Evolutionary conservation across 352 stramenopile species (phyloP), one percentile per base, ranked within the genome.

Genomic region (Thalassiosira sp.): DNA sequence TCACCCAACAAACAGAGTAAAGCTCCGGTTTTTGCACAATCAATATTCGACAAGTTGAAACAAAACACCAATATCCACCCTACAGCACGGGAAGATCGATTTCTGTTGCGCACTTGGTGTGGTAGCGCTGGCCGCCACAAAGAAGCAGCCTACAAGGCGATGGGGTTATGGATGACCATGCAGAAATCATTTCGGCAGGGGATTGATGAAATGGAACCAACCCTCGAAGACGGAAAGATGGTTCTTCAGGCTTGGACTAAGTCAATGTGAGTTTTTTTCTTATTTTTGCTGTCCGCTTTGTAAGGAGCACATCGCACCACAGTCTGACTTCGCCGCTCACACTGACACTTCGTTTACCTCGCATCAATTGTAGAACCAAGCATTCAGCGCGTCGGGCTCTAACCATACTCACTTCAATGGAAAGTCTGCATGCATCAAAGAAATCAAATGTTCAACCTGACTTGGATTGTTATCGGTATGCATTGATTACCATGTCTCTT

Each of bases 161-260:
- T 74, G n/a, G 83, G 85, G 49, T 52, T 88, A 49, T 90, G 87
- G 67, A 88, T 88, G 80, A 60, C 40, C 6, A 88, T 90, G 86
- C 72, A 84, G 64, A 42, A 49, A 42, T 68, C 76, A n/a, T 78
- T 87, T 16, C 62, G 81, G 43, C 57, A 42, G 11, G 82, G 84
- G 16, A 24, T 67, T 37, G 45, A 67, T 27, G 74, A 84, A 22
- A 85, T 89, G 74, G 81, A 87, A 72, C 87, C 87, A 16, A 81
- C 75, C 16, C 66, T 91, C 52, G 70, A 89, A 8, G 85, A 91
- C 70, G 87, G 89, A 53, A 84, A 86, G 48, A 74, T 87, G 27
- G 52, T 90, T 18, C 80, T 90, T 11, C 25, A 86, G 56, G 79
- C 84, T 52, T 93, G 87, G 87, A 82, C 82, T 3, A 75, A 58